Percentiles rank a stretch among this genome's conserved stretches.
These are phyloP conservation scores for Chrysoporthe puriensis DNA, from an alignment of 2,329 filamentous ascomycete genomes.

Conservation along the genomic window DNA sequence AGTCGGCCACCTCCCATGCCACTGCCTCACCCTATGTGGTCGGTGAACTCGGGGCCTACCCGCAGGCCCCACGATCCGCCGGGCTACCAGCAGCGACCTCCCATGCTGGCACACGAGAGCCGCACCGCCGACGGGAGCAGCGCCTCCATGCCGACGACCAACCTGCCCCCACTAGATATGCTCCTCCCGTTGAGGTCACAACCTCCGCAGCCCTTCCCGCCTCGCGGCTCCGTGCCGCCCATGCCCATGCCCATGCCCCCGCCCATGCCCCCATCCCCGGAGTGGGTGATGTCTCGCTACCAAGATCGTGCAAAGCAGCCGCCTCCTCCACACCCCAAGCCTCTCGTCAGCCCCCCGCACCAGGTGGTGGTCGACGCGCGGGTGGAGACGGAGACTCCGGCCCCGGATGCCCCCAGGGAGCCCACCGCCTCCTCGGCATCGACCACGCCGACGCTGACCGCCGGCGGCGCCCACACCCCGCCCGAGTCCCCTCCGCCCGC, in stretches of 20 bases:
- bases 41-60: not conserved
- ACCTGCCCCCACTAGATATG: no score
- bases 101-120: not conserved
- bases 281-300: no score
- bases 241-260: not conserved
- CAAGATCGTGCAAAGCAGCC: not conserved
- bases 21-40: not conserved
- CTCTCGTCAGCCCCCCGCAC: not conserved
- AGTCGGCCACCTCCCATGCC: not conserved
- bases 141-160: not conserved
- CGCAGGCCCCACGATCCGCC: not conserved
- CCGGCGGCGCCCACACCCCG: slow-evolving; percentile 6
- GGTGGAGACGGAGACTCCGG: not conserved
- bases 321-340: not conserved
- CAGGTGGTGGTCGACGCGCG: not conserved
- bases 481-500: not conserved
- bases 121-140: not conserved
- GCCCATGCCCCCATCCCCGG: not conserved
- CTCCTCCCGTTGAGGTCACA: not conserved
- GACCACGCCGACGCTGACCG: slow-evolving; percentile 12
- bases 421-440: not conserved
- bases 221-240: not conserved
- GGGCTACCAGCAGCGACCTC: not conserved
- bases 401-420: not conserved
- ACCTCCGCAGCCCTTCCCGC: not conserved